phyloP scores from a whole-genome alignment of 768 basidiomycete genomes.

The Cystofilobasidium macerans region DNA sequence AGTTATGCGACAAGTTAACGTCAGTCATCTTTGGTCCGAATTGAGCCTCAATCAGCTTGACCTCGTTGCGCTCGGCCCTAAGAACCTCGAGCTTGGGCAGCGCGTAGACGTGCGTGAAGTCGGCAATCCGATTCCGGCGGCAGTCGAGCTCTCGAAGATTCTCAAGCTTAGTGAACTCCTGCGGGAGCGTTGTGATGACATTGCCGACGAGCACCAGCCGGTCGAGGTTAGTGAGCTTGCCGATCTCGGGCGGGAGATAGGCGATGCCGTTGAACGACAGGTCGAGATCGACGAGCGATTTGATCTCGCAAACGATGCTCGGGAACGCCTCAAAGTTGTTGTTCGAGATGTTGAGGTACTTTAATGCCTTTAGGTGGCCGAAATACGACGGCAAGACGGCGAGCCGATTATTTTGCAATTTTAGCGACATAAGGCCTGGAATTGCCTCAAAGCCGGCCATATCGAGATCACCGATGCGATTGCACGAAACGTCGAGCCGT shows the following conservation, averaged over 20 bases:
- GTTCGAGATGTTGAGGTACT: conserved; percentile 82
- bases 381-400: conserved; percentile 78
- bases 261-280: conserved; percentile 86
- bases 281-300: conserved; percentile 70
- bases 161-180: conserved; percentile 48
- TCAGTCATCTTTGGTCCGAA: conserved; percentile 55
- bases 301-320: conserved; percentile 58
- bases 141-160: conserved; percentile 67
- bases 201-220: conserved; percentile 77
- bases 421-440: conserved; percentile 54
- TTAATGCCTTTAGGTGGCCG: conserved; percentile 57
- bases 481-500: conserved; percentile 78
- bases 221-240: conserved; percentile 56
- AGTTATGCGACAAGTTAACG: conserved; percentile 74
- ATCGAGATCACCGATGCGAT: conserved; percentile 78
- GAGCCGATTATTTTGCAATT: conserved; percentile 82
- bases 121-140: conserved; percentile 67
- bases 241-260: conserved; percentile 69
- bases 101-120: conserved; percentile 57
- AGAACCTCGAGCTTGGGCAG: conserved; percentile 60
- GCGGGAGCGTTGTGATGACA: conserved; percentile 59
- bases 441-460: conserved; percentile 73
- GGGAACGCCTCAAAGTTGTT: conserved; percentile 80
- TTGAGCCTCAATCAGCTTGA: conserved; percentile 68
- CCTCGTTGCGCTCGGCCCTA: conserved; percentile 67